Evolutionary conservation across 352 stramenopile genomes (phyloP).

Genomic region (Paralagenidium karlingii): DNA sequence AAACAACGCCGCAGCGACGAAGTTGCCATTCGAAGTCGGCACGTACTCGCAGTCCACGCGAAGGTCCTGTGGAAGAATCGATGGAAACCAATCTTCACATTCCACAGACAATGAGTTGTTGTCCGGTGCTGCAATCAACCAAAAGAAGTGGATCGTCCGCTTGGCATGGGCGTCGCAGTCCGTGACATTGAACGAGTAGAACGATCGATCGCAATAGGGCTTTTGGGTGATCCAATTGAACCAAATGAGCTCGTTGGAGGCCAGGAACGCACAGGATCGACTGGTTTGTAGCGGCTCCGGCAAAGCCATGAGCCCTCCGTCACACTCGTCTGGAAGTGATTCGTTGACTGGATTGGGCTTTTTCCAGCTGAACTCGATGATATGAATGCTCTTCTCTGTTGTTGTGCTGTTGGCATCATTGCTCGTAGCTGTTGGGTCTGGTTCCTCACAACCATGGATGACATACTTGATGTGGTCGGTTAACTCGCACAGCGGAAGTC

Average conservation of each 20-base stretch:
- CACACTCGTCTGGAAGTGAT: slow-evolving; percentile 21
- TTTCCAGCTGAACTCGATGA: slow-evolving; percentile 21
- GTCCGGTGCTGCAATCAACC: slow-evolving; percentile 13
- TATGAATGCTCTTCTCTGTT: too few relatives aligned
- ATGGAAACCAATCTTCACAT: slow-evolving; percentile 12
- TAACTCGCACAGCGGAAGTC: slow-evolving; percentile 10
- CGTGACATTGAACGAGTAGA: slow-evolving; percentile 26
- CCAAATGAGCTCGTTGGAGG: slow-evolving; percentile 13
- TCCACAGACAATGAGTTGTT: slow-evolving; percentile 12
- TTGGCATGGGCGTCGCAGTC: slow-evolving; percentile 12
- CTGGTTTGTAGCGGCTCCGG: slow-evolving; percentile 22
- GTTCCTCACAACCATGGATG: slow-evolving; percentile 9
- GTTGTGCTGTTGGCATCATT: too few relatives aligned
- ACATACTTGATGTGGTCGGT: slow-evolving; percentile 14
- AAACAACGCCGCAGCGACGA: slow-evolving; percentile 6
- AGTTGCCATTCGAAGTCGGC: slow-evolving; percentile 9
- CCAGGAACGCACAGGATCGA: slow-evolving; percentile 13
- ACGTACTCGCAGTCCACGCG: slow-evolving; percentile 26
- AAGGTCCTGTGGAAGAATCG: slow-evolving; percentile 1
- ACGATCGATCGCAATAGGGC: slow-evolving; percentile 20
- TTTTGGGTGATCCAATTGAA: slow-evolving; percentile 15
- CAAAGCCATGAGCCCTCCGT: slow-evolving; percentile 16
- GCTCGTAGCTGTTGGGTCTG: background rate
- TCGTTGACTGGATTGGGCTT: slow-evolving; percentile 15
- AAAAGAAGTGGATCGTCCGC: slow-evolving; percentile 18